phyloP scores from a whole-genome alignment of 306 rosid species.

The Echinosophora koreensis region DNA sequence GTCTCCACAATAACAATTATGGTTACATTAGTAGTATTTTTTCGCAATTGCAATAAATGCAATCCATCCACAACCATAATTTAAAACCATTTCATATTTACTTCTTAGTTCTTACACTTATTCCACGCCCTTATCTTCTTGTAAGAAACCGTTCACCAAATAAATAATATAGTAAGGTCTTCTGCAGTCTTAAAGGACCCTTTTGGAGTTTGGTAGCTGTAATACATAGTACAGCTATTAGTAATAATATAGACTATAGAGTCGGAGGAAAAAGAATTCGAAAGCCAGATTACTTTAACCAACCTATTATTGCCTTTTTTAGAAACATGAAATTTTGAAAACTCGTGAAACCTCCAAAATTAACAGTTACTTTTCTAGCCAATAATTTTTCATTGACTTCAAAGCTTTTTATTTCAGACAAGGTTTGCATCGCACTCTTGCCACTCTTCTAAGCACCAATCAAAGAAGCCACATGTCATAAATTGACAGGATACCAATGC shows the following conservation, averaged over 20 bases:
- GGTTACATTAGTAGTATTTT: no score
- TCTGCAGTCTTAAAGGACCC: neutral
- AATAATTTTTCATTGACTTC: constrained; percentile 36
- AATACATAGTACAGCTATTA: neutral
- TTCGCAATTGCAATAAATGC: no score
- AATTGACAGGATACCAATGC: neutral
- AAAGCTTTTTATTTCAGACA: constrained; percentile 41
- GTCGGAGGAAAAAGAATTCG: neutral
- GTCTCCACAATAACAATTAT: no score
- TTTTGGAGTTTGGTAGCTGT: neutral
- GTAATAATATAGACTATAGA: neutral
- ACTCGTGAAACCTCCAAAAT: neutral
- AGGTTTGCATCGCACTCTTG: constrained; percentile 10
- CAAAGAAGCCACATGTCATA: constrained; percentile 21
- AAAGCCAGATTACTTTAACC: neutral
- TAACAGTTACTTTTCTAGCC: constrained; percentile 1
- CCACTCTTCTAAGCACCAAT: constrained; percentile 33
- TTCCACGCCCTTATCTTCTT: neutral
- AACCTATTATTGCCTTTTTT: no score
- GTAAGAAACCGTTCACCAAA: neutral
- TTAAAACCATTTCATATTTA: no score
- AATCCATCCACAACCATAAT: no score
- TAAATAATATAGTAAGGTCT: neutral
- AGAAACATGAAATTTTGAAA: neutral
- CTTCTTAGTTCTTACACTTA: neutral